Evolutionary conservation across 2,329 filamentous ascomycete species (phyloP).

Genomic region (Colletotrichum sp.): DNA sequence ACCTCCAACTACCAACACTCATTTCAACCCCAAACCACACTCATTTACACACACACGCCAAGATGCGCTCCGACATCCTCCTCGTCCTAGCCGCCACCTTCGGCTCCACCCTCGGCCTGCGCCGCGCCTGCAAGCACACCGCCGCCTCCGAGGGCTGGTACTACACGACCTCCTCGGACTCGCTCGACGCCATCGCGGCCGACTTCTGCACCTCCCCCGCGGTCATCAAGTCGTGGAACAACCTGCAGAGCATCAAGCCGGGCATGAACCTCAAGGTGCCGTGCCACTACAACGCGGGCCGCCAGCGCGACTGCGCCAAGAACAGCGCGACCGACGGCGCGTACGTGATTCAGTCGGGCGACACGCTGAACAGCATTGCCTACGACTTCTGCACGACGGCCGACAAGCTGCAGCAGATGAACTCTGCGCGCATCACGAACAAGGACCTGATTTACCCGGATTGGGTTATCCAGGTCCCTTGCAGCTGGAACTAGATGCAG

Average conservation of each 20-base stretch:
- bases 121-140: neutral
- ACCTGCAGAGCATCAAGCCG: neutral
- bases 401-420: neutral
- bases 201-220: neutral
- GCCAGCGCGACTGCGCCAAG: neutral
- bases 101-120: neutral
- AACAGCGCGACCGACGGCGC: neutral
- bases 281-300: neutral
- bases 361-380: neutral
- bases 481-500: neutral
- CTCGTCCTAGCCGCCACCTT: neutral
- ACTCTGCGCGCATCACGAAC: neutral
- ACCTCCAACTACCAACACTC: neutral
- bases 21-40: neutral
- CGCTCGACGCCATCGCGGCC: neutral
- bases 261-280: neutral
- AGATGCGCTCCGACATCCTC: neutral
- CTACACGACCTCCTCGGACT: neutral
- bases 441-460: neutral
- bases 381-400: neutral
- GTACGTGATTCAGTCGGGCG: neutral
- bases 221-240: neutral
- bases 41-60: neutral
- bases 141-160: neutral
- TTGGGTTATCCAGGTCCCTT: neutral